phyloP scores from a whole-genome alignment of 1,139 yeast genomes.

The Suhomyces coccinellae region DNA sequence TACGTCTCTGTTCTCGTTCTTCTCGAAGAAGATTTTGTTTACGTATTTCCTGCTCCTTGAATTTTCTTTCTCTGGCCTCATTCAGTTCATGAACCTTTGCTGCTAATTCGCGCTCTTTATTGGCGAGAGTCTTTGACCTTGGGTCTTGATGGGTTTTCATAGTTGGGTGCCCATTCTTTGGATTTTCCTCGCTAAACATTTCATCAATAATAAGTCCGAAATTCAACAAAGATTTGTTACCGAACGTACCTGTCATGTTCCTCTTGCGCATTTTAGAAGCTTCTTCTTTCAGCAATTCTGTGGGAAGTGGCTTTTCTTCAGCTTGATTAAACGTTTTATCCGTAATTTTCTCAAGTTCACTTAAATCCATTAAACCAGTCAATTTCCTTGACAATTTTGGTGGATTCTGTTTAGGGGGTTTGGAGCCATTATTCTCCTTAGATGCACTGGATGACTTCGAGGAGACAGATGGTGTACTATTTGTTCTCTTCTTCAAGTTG shows the following conservation, averaged over 20 bases:
- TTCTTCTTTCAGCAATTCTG: neutral
- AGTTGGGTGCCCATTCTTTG: neutral
- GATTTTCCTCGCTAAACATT: conserved; percentile 16
- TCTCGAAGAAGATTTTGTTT: conserved; percentile 7
- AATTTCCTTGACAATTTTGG: conserved; percentile 26
- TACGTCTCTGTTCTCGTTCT: conserved; percentile 10
- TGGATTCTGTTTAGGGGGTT: conserved; percentile 19
- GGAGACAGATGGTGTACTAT: conserved; percentile 4
- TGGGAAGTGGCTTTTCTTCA: neutral
- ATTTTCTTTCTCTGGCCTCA: conserved; percentile 29
- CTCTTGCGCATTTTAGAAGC: conserved; percentile 7
- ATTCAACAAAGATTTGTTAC: conserved; percentile 29
- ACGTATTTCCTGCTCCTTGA: conserved; percentile 20
- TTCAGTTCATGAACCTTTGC: conserved; percentile 31
- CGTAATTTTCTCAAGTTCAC: conserved; percentile 12
- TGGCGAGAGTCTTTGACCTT: conserved; percentile 12
- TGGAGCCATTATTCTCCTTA: neutral
- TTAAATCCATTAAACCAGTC: conserved; percentile 26
- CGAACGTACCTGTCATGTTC: conserved; percentile 10
- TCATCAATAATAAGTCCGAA: conserved; percentile 31
- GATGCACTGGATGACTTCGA: conserved; percentile 4
- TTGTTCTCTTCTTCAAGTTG: conserved; percentile 6
- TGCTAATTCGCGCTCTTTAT: conserved; percentile 34
- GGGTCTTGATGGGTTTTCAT: neutral
- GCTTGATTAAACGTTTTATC: neutral